Evolutionary conservation across 345 rosid genomes (phyloP), one percentile per base, ranked within the genome.

Genomic region (Camelina laxa): DNA sequence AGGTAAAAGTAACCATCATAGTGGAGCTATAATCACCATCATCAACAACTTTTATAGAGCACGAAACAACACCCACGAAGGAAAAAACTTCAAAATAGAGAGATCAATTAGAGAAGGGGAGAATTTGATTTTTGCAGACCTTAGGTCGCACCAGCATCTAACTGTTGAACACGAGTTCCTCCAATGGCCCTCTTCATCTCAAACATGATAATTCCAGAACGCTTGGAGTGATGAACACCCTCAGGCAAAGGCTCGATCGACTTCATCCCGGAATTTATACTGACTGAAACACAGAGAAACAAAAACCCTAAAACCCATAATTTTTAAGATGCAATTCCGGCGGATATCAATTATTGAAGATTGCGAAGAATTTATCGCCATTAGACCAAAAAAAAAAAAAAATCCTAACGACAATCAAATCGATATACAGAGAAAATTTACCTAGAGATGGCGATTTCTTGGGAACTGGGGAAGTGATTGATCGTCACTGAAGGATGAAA

Each of bases 131-230:
- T 13, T 2, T 44, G 60, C 11, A 7, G 54, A 91, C 97, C 97
- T 87, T 88, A 24, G 20, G 86, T 84, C 80, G 97, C 89, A 86
- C 92, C 99, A 94, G 78, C 5, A 24, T 4, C 30, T 4, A 24
- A 71, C 97, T 85, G 77, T 94, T 91, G 72, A 85, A 92, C 55
- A 91, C 78, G 53, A 94, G 96, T 85, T 89, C 98, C 81, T 94
- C 98, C 42, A 24, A 91, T 90, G 53, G 90, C 95, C 27, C 91
- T 83, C 6, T 88, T 49, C 80, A 91, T 75, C 64, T 92, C 97
- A 48, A 76, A 86, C 80, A 90, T 74, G 45, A 92, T 71, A 51
- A 81, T 66, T n/a, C 97, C 97, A 36, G 99, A 91, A 22, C 99
- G 90, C 70, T 91, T 79, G 49, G 86, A 71, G 79, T 80, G 88